A percentile compares a stretch with the other conserved stretches of the same genome.
These are phyloP conservation scores for Sinapis alba DNA, from an alignment of 441 rosid genomes.

Conservation along the genomic window DNA sequence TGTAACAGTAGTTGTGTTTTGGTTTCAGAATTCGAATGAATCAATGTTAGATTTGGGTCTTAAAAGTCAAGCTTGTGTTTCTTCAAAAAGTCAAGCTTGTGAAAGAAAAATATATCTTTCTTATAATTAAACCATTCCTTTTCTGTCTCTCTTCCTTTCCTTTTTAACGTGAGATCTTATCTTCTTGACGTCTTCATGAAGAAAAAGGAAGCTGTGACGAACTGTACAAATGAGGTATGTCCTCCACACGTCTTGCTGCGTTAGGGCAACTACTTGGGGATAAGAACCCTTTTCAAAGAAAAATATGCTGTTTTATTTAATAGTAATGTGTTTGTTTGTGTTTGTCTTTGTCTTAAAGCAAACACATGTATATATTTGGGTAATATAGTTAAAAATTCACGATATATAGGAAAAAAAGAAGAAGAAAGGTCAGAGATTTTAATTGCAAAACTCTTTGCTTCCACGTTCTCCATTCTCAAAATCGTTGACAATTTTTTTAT, in stretches of 20 bases:
- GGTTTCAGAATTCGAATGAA: neutral
- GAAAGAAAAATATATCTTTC: too few relatives aligned
- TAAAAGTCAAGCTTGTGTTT: too few relatives aligned
- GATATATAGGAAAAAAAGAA: neutral
- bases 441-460: constrained; percentile 17
- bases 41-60: neutral
- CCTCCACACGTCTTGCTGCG: constrained; percentile 8
- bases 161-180: neutral
- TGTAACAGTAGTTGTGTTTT: neutral
- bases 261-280: neutral
- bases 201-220: neutral
- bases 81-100: too few relatives aligned
- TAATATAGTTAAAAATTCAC: neutral
- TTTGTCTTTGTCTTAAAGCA: too few relatives aligned
- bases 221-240: constrained; percentile 5
- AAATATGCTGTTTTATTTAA: neutral
- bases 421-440: constrained; percentile 12
- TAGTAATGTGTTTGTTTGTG: neutral
- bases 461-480: constrained; percentile 33
- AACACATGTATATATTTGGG: neutral
- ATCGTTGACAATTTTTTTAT: constrained; percentile 30
- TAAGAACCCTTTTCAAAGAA: neutral
- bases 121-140: neutral
- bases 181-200: neutral
- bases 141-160: neutral